Evolutionary conservation across 1,284 basidiomycete genomes (phyloP).

Genomic region (Wolfiporia cocos): DNA sequence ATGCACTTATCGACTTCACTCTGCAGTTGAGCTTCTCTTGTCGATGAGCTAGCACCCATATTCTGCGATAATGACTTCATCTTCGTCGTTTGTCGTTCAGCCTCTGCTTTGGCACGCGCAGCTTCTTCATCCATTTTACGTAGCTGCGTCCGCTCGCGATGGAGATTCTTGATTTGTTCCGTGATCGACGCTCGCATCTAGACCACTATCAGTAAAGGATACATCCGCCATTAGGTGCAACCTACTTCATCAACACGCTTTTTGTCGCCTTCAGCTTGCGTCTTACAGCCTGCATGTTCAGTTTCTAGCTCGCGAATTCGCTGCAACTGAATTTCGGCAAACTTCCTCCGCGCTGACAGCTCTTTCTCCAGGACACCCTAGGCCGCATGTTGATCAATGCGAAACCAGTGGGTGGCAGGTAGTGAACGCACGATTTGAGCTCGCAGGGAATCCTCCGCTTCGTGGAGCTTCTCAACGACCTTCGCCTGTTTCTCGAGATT

Average conservation of each 20-base stretch:
- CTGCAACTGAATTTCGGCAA: slow-evolving; percentile 35
- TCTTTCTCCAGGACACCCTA: slow-evolving; percentile 48
- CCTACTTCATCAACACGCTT: slow-evolving; percentile 29
- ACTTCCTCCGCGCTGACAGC: slow-evolving; percentile 35
- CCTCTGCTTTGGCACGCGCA: slow-evolving; percentile 41
- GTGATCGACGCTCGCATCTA: not conserved
- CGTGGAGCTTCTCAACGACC: slow-evolving; percentile 65
- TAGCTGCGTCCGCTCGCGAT: slow-evolving; percentile 17
- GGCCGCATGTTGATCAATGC: no score
- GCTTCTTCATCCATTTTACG: slow-evolving; percentile 25
- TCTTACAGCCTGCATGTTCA: slow-evolving; percentile 27
- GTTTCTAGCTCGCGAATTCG: slow-evolving; percentile 25
- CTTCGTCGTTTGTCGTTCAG: slow-evolving; percentile 43
- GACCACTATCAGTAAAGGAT: not conserved
- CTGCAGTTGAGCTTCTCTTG: slow-evolving; percentile 37
- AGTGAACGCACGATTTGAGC: slow-evolving; percentile 9
- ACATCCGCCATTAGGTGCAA: not conserved
- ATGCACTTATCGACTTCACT: slow-evolving; percentile 58
- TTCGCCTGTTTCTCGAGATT: slow-evolving; percentile 77
- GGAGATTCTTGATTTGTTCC: slow-evolving; percentile 18
- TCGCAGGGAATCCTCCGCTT: slow-evolving; percentile 47
- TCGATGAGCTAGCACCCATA: slow-evolving; percentile 18
- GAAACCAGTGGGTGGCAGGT: no score
- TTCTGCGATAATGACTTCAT: slow-evolving; percentile 32
- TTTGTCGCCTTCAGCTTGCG: slow-evolving; percentile 31